Conservation (phyloP, 208 protist genomes). For the Blastocrithidia nonstop region DNA sequence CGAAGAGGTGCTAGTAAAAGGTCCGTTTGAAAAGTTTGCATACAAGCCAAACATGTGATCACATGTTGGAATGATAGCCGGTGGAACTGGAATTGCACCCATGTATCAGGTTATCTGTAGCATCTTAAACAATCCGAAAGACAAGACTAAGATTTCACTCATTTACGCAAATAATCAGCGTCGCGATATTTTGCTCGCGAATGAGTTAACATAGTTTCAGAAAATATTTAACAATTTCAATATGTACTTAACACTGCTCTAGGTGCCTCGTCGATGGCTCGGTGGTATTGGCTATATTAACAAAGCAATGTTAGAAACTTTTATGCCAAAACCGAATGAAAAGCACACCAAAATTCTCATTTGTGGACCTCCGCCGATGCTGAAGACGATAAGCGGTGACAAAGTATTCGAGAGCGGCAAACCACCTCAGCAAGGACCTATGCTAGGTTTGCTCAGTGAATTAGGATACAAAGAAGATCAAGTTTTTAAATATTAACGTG, state of each 20-base stretch:
- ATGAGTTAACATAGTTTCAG: conserved; percentile 72
- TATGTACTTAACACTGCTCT: conserved; percentile 76
- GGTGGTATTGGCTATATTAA: conserved; percentile 76
- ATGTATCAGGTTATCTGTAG: conserved; percentile 81
- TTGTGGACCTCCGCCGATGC: conserved; percentile 76
- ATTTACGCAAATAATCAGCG: conserved; percentile 81
- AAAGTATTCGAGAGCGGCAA: conserved; percentile 48
- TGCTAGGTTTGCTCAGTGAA: conserved; percentile 44
- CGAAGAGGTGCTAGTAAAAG: conserved; percentile 80
- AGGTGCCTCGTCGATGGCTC: conserved; percentile 52
- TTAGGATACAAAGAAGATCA: conserved; percentile 67
- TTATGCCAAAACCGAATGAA: conserved; percentile 59
- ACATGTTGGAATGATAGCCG: conserved; percentile 82
- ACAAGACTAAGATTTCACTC: conserved; percentile 73
- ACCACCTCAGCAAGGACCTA: conserved; percentile 48
- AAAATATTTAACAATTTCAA: conserved; percentile 74
- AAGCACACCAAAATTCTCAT: conserved; percentile 67
- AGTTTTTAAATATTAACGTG: conserved; percentile 73
- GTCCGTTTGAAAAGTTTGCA: conserved; percentile 79
- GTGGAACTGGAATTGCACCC: conserved; percentile 86
- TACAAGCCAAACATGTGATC: conserved; percentile 79
- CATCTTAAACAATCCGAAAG: conserved; percentile 61
- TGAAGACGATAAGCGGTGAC: conserved; percentile 68
- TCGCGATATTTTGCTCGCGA: conserved; percentile 82
- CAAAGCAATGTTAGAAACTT: conserved; percentile 56